Evolutionary conservation across 495 filamentous ascomycete species (phyloP), one percentile per base, ranked within the genome.

Genomic region (Hypoxylon intermedium): DNA sequence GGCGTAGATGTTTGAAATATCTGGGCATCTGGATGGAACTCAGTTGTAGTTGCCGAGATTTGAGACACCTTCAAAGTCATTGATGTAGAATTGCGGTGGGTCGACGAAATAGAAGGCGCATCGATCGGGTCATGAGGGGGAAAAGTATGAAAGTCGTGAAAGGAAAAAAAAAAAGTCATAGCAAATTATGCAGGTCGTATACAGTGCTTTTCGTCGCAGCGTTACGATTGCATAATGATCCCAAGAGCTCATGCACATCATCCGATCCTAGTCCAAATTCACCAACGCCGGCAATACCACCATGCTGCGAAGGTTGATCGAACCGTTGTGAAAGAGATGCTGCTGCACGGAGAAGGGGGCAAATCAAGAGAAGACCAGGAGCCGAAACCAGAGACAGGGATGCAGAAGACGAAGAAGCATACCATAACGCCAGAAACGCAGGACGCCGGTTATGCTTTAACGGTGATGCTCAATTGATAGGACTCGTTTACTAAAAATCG

Each of bases 341-440:
- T 15, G 51, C 20, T 33, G 26, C 51, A 56, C 24, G 45, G 38
- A 44, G 33, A 52, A 45, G 55, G 55, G 48, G 51, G 38, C 26
- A 36, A 52, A 60, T 18, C 26, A 37, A 59, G 46, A 46, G 50
- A 53, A 56, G 46, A 55, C 55, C 62, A 60, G 51, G 40, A 65
- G 62, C 58, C 49, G 60, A 54, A 71, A 71, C 68, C 68, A 62
- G 61, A 58, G 68, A 65, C 51, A 55, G 48, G 40, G 65, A 68
- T 61, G 66, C 62, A 55, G 52, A 56, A 63, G 55, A 68, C 54
- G 38, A 36, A 48, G 62, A 69, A 67, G 58, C 68, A 67, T 64
- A 62, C 63, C 66, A 59, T 58, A 71, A 71, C 68, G 68, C 68
- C 68, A 58, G 51, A 66, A 71, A 68, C 68, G 58, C 68, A 60